Conservation (phyloP, 1,284 basidiomycete genomes). For the Takashimella koratensis region DNA sequence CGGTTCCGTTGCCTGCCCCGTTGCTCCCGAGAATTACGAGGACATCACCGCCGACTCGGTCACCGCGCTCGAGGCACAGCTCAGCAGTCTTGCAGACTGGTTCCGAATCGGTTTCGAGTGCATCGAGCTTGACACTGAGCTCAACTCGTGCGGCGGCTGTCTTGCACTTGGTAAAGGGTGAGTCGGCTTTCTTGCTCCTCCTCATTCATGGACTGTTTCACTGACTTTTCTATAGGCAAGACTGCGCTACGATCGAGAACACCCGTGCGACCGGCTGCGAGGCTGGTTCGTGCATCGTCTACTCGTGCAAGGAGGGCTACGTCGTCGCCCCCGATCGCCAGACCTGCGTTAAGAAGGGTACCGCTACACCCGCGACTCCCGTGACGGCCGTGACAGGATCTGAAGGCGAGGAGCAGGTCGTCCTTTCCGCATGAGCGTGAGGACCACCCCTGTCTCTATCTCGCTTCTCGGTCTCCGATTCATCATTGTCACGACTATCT, state of each 20-base stretch:
- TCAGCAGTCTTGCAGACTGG: slow-evolving; percentile 47
- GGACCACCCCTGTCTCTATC: too few species aligned
- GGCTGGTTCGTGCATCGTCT: slow-evolving; percentile 38
- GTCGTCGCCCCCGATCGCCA: slow-evolving; percentile 38
- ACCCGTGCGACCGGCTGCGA: slow-evolving; percentile 45
- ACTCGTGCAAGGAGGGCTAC: slow-evolving; percentile 47
- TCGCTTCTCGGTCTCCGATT: too few species aligned
- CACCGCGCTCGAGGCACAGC: slow-evolving; percentile 24
- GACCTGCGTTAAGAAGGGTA: slow-evolving; percentile 39
- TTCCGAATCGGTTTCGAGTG: slow-evolving; percentile 51
- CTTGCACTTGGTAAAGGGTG: slow-evolving; percentile 46
- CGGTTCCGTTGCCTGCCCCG: slow-evolving; percentile 45
- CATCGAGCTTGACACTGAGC: slow-evolving; percentile 46
- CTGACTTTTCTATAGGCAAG: slow-evolving; percentile 35
- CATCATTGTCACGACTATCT: too few species aligned
- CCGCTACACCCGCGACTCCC: slow-evolving; percentile 28
- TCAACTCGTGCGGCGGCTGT: slow-evolving; percentile 49
- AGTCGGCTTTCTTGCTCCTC: slow-evolving; percentile 16
- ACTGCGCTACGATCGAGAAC: slow-evolving; percentile 48
- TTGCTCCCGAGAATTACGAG: slow-evolving; percentile 18
- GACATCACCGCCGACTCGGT: slow-evolving; percentile 28
- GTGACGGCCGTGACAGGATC: slow-evolving; percentile 22
- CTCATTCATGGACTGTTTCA: not conserved
- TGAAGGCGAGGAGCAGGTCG: not conserved
- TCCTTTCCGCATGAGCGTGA: not conserved